A percentile compares a stretch with the other conserved stretches of the same genome.
Evolutionary conservation across 345 rosid species (phyloP).

Genomic region (Moricandia arvensis): DNA sequence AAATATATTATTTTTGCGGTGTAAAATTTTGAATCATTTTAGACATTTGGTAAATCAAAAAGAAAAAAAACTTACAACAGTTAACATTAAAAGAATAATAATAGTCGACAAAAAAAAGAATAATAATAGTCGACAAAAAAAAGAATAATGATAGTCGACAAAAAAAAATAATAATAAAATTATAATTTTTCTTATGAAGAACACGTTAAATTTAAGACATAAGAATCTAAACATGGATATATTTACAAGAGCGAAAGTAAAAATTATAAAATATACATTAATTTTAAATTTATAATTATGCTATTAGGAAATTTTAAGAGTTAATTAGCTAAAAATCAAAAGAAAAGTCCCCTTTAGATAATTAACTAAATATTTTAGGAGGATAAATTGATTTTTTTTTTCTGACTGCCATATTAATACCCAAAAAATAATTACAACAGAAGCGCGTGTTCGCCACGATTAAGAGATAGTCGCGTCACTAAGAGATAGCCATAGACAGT

Average conservation of each 20-base stretch:
- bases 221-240: background rate
- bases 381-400: background rate
- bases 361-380: background rate
- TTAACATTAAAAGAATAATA: background rate
- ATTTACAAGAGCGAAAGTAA: background rate
- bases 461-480: conserved; percentile 19
- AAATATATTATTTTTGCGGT: background rate
- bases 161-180: background rate
- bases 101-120: too few species aligned
- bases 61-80: background rate
- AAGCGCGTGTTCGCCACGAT: conserved; percentile 23
- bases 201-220: background rate
- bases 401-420: too few species aligned
- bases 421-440: background rate
- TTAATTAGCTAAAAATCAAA: background rate
- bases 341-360: background rate
- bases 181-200: background rate
- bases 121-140: too few species aligned
- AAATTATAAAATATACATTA: background rate
- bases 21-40: background rate
- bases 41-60: background rate
- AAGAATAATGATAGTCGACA: too few species aligned
- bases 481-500: conserved; percentile 8
- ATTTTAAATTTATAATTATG: background rate
- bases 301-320: background rate